These are phyloP conservation scores for Trypanosoma brucei DNA, from an alignment of 208 protist genomes.

Conservation along the genomic window DNA sequence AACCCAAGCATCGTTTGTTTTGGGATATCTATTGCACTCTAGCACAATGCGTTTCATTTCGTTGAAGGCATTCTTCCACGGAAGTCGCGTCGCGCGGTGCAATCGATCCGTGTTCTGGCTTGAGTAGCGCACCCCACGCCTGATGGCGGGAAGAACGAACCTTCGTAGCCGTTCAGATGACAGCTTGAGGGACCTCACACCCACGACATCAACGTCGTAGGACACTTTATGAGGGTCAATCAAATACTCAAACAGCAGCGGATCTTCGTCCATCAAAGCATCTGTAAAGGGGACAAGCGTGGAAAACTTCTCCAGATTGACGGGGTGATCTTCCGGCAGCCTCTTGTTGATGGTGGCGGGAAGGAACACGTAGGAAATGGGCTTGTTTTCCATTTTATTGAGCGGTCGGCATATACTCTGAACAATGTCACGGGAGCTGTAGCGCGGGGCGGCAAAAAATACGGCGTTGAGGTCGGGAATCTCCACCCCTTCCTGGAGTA, in stretches of 20 bases:
- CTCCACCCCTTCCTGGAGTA: conserved; percentile 78
- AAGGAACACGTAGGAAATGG: conserved; percentile 63
- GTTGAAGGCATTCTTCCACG: conserved; percentile 64
- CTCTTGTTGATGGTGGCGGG: conserved; percentile 50
- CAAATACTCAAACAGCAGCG: conserved; percentile 72
- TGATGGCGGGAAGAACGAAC: conserved; percentile 68
- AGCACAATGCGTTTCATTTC: conserved; percentile 66
- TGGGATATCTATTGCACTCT: conserved; percentile 74
- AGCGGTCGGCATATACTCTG: conserved; percentile 79
- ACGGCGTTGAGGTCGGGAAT: conserved; percentile 76
- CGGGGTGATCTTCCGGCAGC: conserved; percentile 41
- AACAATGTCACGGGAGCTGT: conserved; percentile 79
- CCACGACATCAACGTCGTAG: conserved; percentile 72
- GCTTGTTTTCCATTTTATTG: conserved; percentile 54
- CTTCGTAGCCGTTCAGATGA: conserved; percentile 44
- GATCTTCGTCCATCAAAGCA: conserved; percentile 82
- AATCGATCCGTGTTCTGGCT: conserved; percentile 53
- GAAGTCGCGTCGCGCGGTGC: conserved; percentile 49
- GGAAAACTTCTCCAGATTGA: conserved; percentile 69
- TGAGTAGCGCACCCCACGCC: conserved; percentile 71
- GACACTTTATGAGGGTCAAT: conserved; percentile 67
- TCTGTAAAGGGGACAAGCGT: conserved; percentile 77
- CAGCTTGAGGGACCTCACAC: conserved; percentile 55
- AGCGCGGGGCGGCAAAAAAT: conserved; percentile 71
- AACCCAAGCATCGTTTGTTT: conserved; percentile 79